These are phyloP conservation scores for Reticulascus tulasneorum DNA, from an alignment of 2,329 filamentous ascomycete species.

Conservation along the genomic window DNA sequence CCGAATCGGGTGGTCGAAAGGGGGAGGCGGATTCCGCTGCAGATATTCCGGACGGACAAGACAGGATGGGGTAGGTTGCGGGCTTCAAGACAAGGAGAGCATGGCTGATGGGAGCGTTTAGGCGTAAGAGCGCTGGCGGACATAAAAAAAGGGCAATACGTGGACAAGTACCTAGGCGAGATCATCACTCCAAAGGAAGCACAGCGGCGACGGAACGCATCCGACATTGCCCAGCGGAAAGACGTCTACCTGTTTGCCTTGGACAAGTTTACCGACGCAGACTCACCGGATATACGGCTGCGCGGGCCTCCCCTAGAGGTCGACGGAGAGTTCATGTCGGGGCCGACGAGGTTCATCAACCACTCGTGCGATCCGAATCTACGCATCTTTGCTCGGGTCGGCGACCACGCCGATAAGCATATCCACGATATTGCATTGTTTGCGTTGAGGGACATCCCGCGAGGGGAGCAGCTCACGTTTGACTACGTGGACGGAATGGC, in stretches of 20 bases:
- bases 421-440: constrained; percentile 78
- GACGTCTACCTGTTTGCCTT: constrained; percentile 76
- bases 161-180: constrained; percentile 75
- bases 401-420: constrained; percentile 69
- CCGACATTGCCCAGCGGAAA: constrained; percentile 57
- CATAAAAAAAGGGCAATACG: constrained; percentile 69
- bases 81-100: neutral
- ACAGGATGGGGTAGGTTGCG: constrained; percentile 67
- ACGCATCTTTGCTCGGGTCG: constrained; percentile 73
- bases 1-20: constrained; percentile 74
- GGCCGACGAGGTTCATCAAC: constrained; percentile 78
- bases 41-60: constrained; percentile 70
- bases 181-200: constrained; percentile 63
- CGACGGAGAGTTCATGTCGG: constrained; percentile 72
- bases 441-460: constrained; percentile 61
- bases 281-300: constrained; percentile 53
- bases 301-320: constrained; percentile 55
- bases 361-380: constrained; percentile 78
- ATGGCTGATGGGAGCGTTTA: constrained; percentile 19
- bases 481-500: constrained; percentile 70
- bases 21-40: constrained; percentile 64
- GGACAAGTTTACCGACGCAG: constrained; percentile 69
- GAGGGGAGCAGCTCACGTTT: constrained; percentile 70
- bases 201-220: constrained; percentile 54
- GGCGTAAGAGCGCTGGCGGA: constrained; percentile 61